Base-by-base conservation (phyloP, 2,329 filamentous ascomycete genomes). In the Epichloe uncinata region DNA sequence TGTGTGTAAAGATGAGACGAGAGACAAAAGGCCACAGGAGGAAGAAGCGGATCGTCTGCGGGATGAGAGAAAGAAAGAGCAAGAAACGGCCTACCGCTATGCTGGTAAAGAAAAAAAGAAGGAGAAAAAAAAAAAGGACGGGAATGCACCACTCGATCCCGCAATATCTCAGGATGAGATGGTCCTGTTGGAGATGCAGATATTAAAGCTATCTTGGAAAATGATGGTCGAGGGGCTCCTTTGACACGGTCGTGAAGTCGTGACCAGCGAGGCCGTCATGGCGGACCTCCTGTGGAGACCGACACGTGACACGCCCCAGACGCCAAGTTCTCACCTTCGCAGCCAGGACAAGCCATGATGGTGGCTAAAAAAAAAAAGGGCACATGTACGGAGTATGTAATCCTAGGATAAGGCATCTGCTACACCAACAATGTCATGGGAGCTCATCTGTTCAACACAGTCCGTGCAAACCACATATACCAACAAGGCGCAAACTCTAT, bases 231-330 rank as follows among this genome's bases (percentile, higher is more conserved):
- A 43, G 15, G 16, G 18, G 16, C 37, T 50, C 54, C 52, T 53
- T 51, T 43, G 52, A 48, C 42, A 22, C 34, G 35, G 49, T 53
- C 52, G 2, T 26, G 22, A 26, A 26, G 22, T 8, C 56, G 55
- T 61, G 54, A 59, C 55, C 59, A 58, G 62, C 22, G 26, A 30
- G 7, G n/a, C n/a, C 57, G 57, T 66, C 64, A 66, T 64, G 48
- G 40, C 16, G 22, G 55, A 50, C 53, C 48, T 50, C 49, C 44
- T 53, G 52, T 56, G 50, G 49, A 52, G 50, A 52, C 40, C 41
- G 47, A 11, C 62, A 64, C 63, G 62, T 65, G 61, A 65, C 35
- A n/a, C 26, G 30, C 8, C 9, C 8, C 30, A 30, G 30, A 30
- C 30, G 3, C 1, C 30, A 30, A 30, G 30, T 30, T 3, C 30